Base-by-base conservation (phyloP, 1,139 yeast genomes). In the Nadsonia starkeyi-henricii region DNA sequence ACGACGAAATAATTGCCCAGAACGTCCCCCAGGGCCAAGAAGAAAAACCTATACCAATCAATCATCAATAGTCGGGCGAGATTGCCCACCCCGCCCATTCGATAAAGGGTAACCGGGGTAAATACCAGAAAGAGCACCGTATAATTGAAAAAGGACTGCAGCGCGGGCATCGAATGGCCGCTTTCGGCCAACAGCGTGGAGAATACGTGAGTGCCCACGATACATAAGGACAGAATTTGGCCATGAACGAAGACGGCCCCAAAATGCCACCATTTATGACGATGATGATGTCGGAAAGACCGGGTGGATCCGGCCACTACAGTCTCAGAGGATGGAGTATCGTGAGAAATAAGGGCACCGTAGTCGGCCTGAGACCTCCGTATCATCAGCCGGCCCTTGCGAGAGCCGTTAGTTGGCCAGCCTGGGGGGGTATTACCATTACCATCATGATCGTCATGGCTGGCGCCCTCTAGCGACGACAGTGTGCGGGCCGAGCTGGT, bases 1-100 rank as follows among this genome's bases (percentile, higher is more conserved):
- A 68, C 72, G 12, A 69, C 68, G 50, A 69, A 69, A 57, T 69
- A 69, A 58, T 69, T 69, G 20, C 74, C 74, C 54, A 69, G 64
- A 20, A 70, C 73, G 50, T 70, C 74, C 20, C 70, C 68, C 57
- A 70, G 69, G 5, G 73, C 69, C 44, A 69, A 54, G 41, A 69
- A 48, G 51, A 69, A 64, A 53, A 61, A 70, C 57, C 68, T 67
- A 74, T 74, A 70, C 45, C 71, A 65, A 48, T 68, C 70, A 20
- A 53, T 51, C 37, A 51, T 42, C 41, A 66, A 44, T 48, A 69
- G 47, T 20, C 50, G 48, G 51, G 54, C 51, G 62, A 63, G 69
- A 45, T 60, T 60, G 48, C 59, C 59, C 55, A 64, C 59, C 2
- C 74, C 73, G 47, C 61, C 39, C 47, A 62, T 57, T 43, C 54